Base-by-base conservation (phyloP, 1,139 yeast species). In the Blastobotrys arbuscula region DNA sequence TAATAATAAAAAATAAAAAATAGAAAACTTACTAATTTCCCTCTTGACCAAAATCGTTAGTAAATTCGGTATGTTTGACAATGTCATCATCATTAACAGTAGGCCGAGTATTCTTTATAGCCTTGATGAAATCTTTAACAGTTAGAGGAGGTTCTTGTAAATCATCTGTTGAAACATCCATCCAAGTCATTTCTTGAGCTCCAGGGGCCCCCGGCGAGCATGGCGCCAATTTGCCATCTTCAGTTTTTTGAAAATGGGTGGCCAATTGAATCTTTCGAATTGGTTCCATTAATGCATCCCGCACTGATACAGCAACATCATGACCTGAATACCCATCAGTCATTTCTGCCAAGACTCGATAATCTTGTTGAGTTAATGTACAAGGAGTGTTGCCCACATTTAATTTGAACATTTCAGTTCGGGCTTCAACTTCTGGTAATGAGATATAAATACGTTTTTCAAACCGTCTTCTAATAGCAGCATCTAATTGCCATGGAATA, bases 321-420 rank as follows among this genome's bases (percentile, higher is more conserved):
- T 92, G 96, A 48, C 99, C 99, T 0, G 97, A 88, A 66, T 92
- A 92, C 10, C 98, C 98, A 8, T 88, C 96, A 0, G 98, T 92
- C 92, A 92, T 84, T 53, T 85, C 89, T 0, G 95, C 97, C 54
- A 94, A 74, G 2, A 82, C 73, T 55, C 81, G 77, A 62, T 77
- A 87, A 64, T 94, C 97, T 49, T 79, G 82, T 38, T 79, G 74
- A 0, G 81, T 73, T 55, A 95, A 74, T 39, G 79, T 77, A 64
- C 96, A 87, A 0, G 96, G 95, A 1, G 95, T 90, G 38, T 79
- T 79, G 2, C 96, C 97, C 45, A 94, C 89, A 62, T 92, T 90
- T 48, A 92, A 75, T 63, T 89, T 95, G 71, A 94, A 94, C 97
- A 94, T 90, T 55, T 82, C 81, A 6, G 90, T 79, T 57, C 99